Base-by-base conservation (phyloP, 305 asterid genomes). In the Withania somnifera region DNA sequence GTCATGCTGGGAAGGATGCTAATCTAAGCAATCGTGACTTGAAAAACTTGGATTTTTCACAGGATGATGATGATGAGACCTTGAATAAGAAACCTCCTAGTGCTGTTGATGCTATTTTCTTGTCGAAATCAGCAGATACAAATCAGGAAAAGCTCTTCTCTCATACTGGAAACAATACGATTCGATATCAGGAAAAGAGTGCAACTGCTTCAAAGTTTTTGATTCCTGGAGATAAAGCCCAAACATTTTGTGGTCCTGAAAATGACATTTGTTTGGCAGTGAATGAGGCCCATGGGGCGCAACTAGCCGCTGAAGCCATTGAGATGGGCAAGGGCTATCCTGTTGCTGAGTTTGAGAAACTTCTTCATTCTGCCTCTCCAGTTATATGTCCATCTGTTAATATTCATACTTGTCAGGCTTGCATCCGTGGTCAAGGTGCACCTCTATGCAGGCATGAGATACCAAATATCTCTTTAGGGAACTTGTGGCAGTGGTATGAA, bases 401-500 rank as follows among this genome's bases (percentile, higher is more conserved):
- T 24, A 36, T 36, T 7, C 40, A 5, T 36, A 36, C 40, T 36
- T 36, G 40, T 4, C 40, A 36, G 40, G 8, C 40, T 36, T 36
- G 40, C 6, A 36, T 36, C 40, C 40, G 40, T 7, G 47, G 47
- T 57, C 77, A 66, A 77, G 83, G 83, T 66, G 82, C 73, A 66
- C 40, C 87, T 30, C 73, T 76, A 56, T 58, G 79, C 76, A 78
- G 38, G 17, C 26, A 53, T 38, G 81, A 82, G 47, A 79, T 32
- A 7, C 87, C 81, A 0, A 69, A 85, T 78, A n/a, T 82, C 78
- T 34, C 85, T 68, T 58, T 85, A 47, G 83, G 85, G 83, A 85
- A 73, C 67, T 77, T 85, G 73, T 85, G 85, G 87, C 58, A 81
- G 60, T 85, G 87, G 85, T 85, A 82, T 38, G 87, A 85, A 78